Evolutionary conservation across 2,329 filamentous ascomycete species (phyloP), one percentile per base, ranked within the genome.

Genomic region (Herpotrichia juniperi): DNA sequence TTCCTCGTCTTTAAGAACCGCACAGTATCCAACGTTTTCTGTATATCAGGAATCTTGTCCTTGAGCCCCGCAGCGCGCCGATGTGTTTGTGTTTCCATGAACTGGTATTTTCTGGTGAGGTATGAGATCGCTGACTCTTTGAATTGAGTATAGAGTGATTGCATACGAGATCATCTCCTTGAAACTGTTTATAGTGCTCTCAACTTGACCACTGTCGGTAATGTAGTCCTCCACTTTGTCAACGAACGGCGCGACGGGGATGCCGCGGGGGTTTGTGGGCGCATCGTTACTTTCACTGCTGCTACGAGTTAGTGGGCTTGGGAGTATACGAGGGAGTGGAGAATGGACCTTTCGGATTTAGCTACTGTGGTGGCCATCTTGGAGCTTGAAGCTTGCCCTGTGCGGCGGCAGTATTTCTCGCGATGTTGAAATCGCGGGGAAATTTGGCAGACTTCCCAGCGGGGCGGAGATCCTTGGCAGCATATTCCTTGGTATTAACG

Each of bases 21-120:
- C 45, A 97, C 93, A 16, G 91, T 94, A 54, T 97, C 93, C 53
- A 97, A 78, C 1, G 94, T 97, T 81, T 97, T 97, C 67, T 91
- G 87, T 59, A 99, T 97, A 73, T 99, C 94, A 0, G 94, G 94
- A 61, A 99, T 92, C 80, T 97, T 99, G 69, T 97, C 93, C 68
- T 88, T 90, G 50, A 99, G 79, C 2, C 93, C 92, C 3, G 83
- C 81, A 47, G 90, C 88, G 42, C 94, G 85, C 58, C 91, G 84
- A 74, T 96, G 89, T 53, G 94, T 90, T 75, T 96, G 97, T 72
- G 89, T 81, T 78, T 97, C 92, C 94, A 99, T 99, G 78, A 97
- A 99, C 75, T 97, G 94, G 79, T 99, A 99, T 83, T 99, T 99
- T 64, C 92, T 96, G 50, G 12, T 17, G 3, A 42, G 8, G 11